Base-by-base conservation (phyloP, 495 filamentous ascomycete species). In the Hypoxylon crocopeplum region DNA sequence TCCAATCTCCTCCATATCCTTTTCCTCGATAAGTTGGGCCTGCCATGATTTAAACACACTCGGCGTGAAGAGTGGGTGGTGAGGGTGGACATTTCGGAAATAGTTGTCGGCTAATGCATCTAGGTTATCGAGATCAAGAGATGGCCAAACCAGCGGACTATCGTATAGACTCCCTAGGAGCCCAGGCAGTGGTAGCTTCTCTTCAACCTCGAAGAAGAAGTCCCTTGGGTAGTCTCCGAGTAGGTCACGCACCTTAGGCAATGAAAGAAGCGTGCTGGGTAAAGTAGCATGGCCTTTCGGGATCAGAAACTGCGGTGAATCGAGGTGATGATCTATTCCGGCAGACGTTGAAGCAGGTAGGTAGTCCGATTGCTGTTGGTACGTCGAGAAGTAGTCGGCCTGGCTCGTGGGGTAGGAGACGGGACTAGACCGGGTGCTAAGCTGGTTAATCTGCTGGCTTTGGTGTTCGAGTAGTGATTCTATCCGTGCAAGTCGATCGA, bases 381-480 rank as follows among this genome's bases (percentile, higher is more conserved):
- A 53, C 32, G 64, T 25, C 5, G 52, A 48, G 15, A 53, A 67
- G 29, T 59, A 68, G 21, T 59, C 64, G 49, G 69, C 59, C 56
- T 61, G 69, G 44, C 66, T 69, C 17, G 67, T 29, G 12, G 67
- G 55, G 38, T 69, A 64, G 19, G 64, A 62, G 22, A 66, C 44
- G 13, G 64, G 65, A 13, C 62, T 64, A 36, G 61, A 60, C 6
- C 52, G 59, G 16, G 58, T 55, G 41, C 56, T 66, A 29, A 65
- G 55, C 46, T 69, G 61, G 34, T 66, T 55, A 24, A 72, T 67
- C 39, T 68, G 64, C 30, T 72, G 69, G 53, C 64, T 66, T 36
- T 72, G 69, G 41, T 72, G 64, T 55, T 72, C 69, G 46, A 72
- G 62, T 10, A 72, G 53, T 10, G 58, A 59, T 46, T 72, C 69